A percentile compares a stretch with the other conserved stretches of the same genome.
These are phyloP conservation scores for Penicillium expansum DNA, from an alignment of 2,329 filamentous ascomycete genomes.

Conservation along the genomic window DNA sequence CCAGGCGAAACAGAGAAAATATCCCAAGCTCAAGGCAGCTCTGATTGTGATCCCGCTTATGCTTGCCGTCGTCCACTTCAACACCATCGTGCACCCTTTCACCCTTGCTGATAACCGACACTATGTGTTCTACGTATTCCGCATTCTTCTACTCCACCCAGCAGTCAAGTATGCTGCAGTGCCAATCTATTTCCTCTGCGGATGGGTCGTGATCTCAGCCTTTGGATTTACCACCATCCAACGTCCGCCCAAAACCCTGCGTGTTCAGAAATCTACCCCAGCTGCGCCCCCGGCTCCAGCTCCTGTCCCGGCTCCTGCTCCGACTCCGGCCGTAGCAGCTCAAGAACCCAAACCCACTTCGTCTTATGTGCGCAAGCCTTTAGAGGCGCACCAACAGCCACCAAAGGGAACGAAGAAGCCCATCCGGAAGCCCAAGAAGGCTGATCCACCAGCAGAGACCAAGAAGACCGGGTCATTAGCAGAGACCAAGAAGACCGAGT, in stretches of 20 bases:
- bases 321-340: neutral
- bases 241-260: slow-evolving; percentile 22
- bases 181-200: slow-evolving; percentile 67
- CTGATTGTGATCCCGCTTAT: slow-evolving; percentile 43
- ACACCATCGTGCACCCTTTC: slow-evolving; percentile 94
- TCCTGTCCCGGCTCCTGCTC: slow-evolving; percentile 10
- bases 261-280: slow-evolving; percentile 12
- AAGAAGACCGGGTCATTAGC: neutral
- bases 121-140: slow-evolving; percentile 96
- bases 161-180: slow-evolving; percentile 65
- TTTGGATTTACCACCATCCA: slow-evolving; percentile 49
- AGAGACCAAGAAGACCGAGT: neutral
- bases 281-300: slow-evolving; percentile 16
- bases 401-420: slow-evolving; percentile 24
- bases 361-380: neutral
- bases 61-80: slow-evolving; percentile 63
- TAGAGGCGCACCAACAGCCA: slow-evolving; percentile 11
- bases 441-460: slow-evolving; percentile 7
- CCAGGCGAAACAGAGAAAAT: slow-evolving; percentile 28
- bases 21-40: slow-evolving; percentile 42
- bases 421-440: slow-evolving; percentile 20
- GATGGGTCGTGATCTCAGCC: slow-evolving; percentile 65
- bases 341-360: neutral
- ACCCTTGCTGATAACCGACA: slow-evolving; percentile 95
- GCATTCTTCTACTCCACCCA: slow-evolving; percentile 68